Evolutionary conservation across 2,329 filamentous ascomycete genomes (phyloP), one percentile per base, ranked within the genome.

Genomic region (Colletotrichum siamense): DNA sequence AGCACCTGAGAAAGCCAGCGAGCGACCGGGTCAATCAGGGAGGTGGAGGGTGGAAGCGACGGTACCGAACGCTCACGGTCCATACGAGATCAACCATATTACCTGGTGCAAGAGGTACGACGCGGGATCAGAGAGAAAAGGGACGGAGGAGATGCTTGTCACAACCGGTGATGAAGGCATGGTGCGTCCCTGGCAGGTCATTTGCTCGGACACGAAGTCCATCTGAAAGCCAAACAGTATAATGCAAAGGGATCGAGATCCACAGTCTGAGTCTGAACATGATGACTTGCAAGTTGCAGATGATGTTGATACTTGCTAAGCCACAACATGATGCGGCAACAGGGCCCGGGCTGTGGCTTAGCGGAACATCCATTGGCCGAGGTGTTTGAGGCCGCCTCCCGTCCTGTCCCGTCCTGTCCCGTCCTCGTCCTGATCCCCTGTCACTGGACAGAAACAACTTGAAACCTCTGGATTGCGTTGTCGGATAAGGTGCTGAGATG

Each of bases 11-110:
- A 24, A 73, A 30, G 26, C 67, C 13, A 44, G 24, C 24, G 61
- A 64, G 28, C 49, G 36, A 18, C 73, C 34, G 34, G 71, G 61
- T 16, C 61, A 44, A 28, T 57, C 64, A 8, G 49, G 44, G 30
- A 89, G 91, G 76, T 99, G 97, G 97, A 88, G 89, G 8, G 85
- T 96, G 5, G 82, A 98, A 18, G 91, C 92, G 0, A 90, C 91
- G n/a, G 82, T 94, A 2, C 89, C 93, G 64, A 93, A 93, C 39
- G 95, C 94, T 3, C 97, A 99, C 83, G 96, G 95, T 1, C 95
- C 98, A 4, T 98, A 96, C 82, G 97, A 99, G 85, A 90, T 99
- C 78, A 99, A 99, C 81, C 96, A 98, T 84, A 91, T 97, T 65
- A 92, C 92, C 3, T 99, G 97, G 97, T 96, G 95, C 79, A 91